These are phyloP conservation scores for Lobosporangium transversale DNA, from an alignment of 192 early-diverging fungal species.

Conservation along the genomic window DNA sequence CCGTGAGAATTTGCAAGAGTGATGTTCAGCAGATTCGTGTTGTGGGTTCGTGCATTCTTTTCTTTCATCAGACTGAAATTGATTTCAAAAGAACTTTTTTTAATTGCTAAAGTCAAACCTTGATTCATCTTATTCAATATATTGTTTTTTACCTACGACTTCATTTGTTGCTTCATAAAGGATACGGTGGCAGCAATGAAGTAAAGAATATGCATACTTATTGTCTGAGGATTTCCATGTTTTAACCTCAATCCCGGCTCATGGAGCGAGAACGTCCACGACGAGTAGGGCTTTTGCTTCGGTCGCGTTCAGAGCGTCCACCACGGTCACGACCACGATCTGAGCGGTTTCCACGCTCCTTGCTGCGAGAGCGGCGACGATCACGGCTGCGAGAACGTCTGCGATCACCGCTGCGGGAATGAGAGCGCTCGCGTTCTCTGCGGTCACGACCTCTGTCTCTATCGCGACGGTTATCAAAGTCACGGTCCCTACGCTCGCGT, in stretches of 20 bases:
- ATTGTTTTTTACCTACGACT: too few species aligned
- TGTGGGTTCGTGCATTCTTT: too few species aligned
- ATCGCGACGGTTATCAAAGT: slow-evolving; percentile 20
- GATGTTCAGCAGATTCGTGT: too few species aligned
- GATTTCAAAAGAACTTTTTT: too few species aligned
- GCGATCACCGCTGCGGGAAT: slow-evolving; percentile 51
- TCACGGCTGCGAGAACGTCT: slow-evolving; percentile 26
- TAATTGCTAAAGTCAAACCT: too few species aligned
- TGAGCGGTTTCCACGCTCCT: slow-evolving; percentile 10
- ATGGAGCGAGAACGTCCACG: slow-evolving; percentile 17
- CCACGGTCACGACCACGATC: slow-evolving; percentile 12
- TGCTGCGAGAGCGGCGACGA: slow-evolving; percentile 54
- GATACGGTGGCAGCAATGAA: too few species aligned
- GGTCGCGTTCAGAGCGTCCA: not conserved
- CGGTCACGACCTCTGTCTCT: slow-evolving; percentile 62
- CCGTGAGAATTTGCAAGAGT: too few species aligned
- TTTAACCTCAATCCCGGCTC: not conserved
- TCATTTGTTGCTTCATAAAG: too few species aligned
- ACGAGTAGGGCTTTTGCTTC: slow-evolving; percentile 15
- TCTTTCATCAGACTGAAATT: too few species aligned
- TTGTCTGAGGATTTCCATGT: too few species aligned
- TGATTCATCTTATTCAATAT: too few species aligned
- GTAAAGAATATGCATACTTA: too few species aligned
- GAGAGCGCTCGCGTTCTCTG: slow-evolving; percentile 51
- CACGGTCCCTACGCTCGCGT: slow-evolving; percentile 16